These are phyloP conservation scores for Ustilago loliicola DNA, from an alignment of 1,284 basidiomycete genomes.

Conservation along the genomic window DNA sequence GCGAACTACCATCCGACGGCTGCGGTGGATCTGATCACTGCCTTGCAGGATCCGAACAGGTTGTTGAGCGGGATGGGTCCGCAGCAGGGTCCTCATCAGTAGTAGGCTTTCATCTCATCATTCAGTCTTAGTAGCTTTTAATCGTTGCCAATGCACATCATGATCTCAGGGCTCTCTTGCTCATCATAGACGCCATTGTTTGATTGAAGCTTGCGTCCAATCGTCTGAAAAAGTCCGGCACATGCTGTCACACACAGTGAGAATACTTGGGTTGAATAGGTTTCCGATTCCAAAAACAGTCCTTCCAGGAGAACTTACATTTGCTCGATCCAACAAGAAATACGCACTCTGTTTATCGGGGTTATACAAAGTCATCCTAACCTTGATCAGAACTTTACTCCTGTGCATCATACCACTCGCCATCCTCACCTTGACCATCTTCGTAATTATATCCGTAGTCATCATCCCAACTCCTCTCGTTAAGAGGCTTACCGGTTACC, in stretches of 20 bases:
- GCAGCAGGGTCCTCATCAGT: conserved; percentile 10
- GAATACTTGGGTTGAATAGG: not conserved
- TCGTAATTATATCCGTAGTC: conserved; percentile 27
- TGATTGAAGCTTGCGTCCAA: not conserved
- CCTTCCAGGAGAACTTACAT: conserved; percentile 10
- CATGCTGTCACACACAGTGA: not conserved
- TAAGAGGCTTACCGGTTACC: conserved; percentile 28
- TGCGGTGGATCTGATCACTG: conserved; percentile 42
- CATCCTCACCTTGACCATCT: conserved; percentile 7
- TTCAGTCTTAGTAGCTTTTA: not conserved
- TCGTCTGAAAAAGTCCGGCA: not conserved
- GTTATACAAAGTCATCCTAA: not conserved
- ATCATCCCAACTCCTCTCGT: conserved; percentile 23
- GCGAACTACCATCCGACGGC: conserved; percentile 39
- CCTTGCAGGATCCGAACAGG: conserved; percentile 47
- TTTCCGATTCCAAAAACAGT: conserved; percentile 6
- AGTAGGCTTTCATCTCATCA: not conserved
- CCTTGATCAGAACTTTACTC: conserved; percentile 8
- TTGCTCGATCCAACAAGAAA: conserved; percentile 1
- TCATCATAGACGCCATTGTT: not conserved
- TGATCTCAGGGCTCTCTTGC: not conserved
- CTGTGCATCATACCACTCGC: conserved; percentile 24
- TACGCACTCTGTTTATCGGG: not conserved
- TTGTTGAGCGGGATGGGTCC: conserved; percentile 26
- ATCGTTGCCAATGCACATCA: not conserved